Evolutionary conservation across 768 basidiomycete species (phyloP).

Genomic region (Tulasnella sp.): DNA sequence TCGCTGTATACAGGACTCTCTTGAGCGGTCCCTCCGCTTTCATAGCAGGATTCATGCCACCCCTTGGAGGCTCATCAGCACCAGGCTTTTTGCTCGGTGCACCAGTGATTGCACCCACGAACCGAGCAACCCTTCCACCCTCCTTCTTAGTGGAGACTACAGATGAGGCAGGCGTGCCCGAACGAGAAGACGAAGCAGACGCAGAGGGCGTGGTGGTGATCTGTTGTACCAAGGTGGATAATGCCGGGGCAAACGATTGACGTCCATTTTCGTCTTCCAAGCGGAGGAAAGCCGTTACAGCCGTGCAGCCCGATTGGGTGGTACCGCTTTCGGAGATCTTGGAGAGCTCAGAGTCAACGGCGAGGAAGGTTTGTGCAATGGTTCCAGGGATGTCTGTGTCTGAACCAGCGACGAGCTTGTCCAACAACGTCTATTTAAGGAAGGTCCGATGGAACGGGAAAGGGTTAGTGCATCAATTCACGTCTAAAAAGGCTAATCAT

Average conservation of each 20-base stretch:
- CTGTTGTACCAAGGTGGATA: constrained; percentile 34
- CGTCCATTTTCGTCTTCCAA: constrained; percentile 75
- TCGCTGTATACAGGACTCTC: constrained; percentile 89
- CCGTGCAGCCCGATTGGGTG: constrained; percentile 95
- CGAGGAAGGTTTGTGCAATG: constrained; percentile 90
- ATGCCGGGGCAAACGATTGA: constrained; percentile 54
- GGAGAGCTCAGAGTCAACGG: constrained; percentile 80
- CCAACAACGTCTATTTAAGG: constrained; percentile 54
- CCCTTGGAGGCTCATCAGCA: constrained; percentile 35
- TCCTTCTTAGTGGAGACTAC: constrained; percentile 31
- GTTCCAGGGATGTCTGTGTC: constrained; percentile 70
- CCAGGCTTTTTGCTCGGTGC: constrained; percentile 44
- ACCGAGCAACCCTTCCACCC: constrained; percentile 38
- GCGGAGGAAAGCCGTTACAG: constrained; percentile 91
- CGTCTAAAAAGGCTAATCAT: constrained; percentile 2
- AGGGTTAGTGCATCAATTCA: neutral
- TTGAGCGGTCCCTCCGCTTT: constrained; percentile 46
- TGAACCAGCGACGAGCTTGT: constrained; percentile 59
- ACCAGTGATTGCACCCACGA: constrained; percentile 44
- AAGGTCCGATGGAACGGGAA: constrained; percentile 15
- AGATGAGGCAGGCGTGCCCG: neutral
- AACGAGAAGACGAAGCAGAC: neutral
- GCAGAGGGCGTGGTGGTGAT: constrained; percentile 28
- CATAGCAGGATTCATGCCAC: constrained; percentile 36
- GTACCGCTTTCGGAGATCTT: constrained; percentile 83